Base-by-base conservation (phyloP, 257 asterid species). In the Salvia splendens region DNA sequence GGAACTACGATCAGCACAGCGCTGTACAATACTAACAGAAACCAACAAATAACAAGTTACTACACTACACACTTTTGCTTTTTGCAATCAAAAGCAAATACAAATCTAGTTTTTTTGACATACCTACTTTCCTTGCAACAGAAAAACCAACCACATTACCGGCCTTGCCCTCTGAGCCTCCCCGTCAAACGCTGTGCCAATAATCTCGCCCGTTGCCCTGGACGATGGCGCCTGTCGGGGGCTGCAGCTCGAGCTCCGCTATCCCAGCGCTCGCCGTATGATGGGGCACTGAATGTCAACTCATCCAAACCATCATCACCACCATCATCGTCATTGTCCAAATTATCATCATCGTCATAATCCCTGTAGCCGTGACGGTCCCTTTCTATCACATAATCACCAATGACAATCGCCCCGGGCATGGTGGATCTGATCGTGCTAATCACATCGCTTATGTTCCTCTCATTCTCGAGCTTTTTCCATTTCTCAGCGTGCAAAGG, bases 331-430 rank as follows among this genome's bases (percentile, higher is more conserved):
- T 67, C 63, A 6, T 64, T 53, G 11, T 64, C 64, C 8, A 30
- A 51, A 33, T 20, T 24, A n/a, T 46, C 76, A n/a, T 50, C 35
- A n/a, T 46, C 76, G 32, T 40, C 75, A 69, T 50, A 68, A 51
- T 45, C 67, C 41, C 68, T 38, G 12, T 64, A 48, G 56, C 72
- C 62, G 8, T 47, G 79, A 0, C 56, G 58, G 20, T 67, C 78
- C 33, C 79, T 66, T 58, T 85, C 96, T 43, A 88, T 78, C 48
- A 86, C 96, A 38, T 82, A 88, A 73, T 88, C 96, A 11, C 96
- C 96, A 16, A 86, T 57, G 7, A 86, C 86, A 17, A 86, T 73
- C 8, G 89, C 87, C 71, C 96, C 91, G 0, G 96, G 96, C 87
- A 82, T 88, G 60, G 89, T 69, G 0, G 96, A 88, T 61, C 84